Conservation (phyloP, 2,329 filamentous ascomycete species). For the Hysterium pulicare region DNA sequence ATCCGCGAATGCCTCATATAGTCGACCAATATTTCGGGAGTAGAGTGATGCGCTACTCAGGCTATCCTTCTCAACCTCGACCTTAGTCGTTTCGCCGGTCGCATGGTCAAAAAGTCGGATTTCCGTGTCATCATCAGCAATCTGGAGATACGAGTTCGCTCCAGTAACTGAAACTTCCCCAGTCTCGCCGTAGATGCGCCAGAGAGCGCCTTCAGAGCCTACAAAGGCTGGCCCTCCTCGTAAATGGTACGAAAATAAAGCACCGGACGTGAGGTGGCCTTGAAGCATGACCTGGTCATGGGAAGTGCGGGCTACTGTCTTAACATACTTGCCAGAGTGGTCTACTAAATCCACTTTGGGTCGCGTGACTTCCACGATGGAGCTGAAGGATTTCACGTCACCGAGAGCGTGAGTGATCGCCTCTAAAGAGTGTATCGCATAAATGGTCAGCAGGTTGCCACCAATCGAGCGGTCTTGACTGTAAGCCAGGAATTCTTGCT, state of each 20-base stretch:
- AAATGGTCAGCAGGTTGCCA: conserved; percentile 37
- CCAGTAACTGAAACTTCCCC: background rate
- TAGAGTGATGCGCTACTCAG: too few species aligned
- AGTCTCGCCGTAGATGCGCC: conserved; percentile 45
- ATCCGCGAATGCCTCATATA: background rate
- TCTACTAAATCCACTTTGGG: conserved; percentile 28
- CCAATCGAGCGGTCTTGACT: conserved; percentile 47
- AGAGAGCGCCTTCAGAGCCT: background rate
- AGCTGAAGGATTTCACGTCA: conserved; percentile 39
- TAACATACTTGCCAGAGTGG: conserved; percentile 25
- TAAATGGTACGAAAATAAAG: conserved; percentile 10
- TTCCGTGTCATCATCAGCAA: too few species aligned
- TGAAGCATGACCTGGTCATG: conserved; percentile 45
- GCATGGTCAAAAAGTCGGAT: too few species aligned
- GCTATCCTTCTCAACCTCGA: too few species aligned
- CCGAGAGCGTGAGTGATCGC: conserved; percentile 47
- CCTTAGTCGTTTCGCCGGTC: too few species aligned
- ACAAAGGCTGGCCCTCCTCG: background rate
- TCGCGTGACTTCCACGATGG: conserved; percentile 46
- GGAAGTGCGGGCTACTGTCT: conserved; percentile 39
- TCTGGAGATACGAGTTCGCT: too few species aligned
- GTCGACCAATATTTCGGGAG: too few species aligned
- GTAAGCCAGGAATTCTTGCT: conserved; percentile 38
- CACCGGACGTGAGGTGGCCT: conserved; percentile 31
- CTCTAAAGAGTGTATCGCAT: conserved; percentile 42